Conservation (phyloP, 2,329 filamentous ascomycete species). For the Fusarium floridanum region DNA sequence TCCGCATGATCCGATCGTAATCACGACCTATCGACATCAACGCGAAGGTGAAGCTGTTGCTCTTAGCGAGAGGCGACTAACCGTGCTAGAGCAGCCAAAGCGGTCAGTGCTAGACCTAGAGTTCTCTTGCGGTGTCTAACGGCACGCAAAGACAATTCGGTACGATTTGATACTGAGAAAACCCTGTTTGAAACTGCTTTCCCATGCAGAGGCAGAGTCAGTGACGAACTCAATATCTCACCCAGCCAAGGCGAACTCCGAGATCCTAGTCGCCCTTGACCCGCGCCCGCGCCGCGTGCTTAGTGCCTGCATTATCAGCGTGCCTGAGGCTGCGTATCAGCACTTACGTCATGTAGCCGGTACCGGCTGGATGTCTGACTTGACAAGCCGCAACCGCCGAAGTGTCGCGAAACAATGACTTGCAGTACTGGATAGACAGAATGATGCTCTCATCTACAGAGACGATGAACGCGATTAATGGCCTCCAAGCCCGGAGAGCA, state of each 20-base stretch:
- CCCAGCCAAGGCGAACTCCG: neutral
- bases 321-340: slow-evolving; percentile 15
- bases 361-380: slow-evolving; percentile 4
- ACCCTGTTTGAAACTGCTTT: neutral
- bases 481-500: slow-evolving; percentile 1
- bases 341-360: slow-evolving; percentile 31
- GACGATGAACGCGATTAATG: neutral
- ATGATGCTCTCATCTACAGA: neutral
- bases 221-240: neutral
- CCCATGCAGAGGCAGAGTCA: neutral
- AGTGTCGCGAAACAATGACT: neutral
- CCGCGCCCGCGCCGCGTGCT: slow-evolving; percentile 20
- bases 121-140: neutral
- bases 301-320: slow-evolving; percentile 39
- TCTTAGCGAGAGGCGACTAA: neutral
- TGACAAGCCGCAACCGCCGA: neutral
- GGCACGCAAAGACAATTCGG: neutral
- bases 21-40: neutral
- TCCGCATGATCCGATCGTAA: neutral
- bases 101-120: neutral
- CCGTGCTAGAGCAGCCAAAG: neutral
- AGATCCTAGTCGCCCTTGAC: slow-evolving; percentile 20
- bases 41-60: neutral
- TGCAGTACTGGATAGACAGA: neutral
- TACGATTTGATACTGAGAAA: neutral